Evolutionary conservation across 441 rosid species (phyloP), one percentile per base, ranked within the genome.

Genomic region (Lepidium campestre): DNA sequence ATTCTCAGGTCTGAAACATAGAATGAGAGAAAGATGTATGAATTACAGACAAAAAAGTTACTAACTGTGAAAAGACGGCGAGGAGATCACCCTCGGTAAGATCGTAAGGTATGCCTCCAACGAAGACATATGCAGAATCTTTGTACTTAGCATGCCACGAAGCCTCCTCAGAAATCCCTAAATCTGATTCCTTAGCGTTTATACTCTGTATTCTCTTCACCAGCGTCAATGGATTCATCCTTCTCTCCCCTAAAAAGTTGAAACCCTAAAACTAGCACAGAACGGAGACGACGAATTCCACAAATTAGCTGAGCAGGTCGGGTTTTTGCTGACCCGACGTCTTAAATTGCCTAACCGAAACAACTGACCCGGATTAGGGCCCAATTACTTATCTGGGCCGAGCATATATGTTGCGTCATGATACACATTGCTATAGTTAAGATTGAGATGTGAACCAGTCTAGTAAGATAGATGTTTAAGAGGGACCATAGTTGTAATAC

Each of bases 1-100:
- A 23, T 3, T 29, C 7, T 8, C 32, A 29, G 32, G 32, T 29
- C 2, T 29, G 32, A 29, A 29, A 29, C 8, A 1, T 6, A 29
- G 6, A 6, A 29, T 29, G 32, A 1, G 2, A 29, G 32, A 29
- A 29, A 6, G 7, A 29, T 6, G 32, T 29, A 29, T 29, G 7
- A 29, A 29, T 29, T 6, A 29, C 32, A 6, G 7, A 2, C 6
- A n/a, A n/a, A n/a, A 29, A 29, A 0, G 6, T 29, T 29, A 29
- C 79, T 78, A 76, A 93, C 96, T 91, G 97, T 12, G 97, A 77
- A 62, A 91, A 93, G 55, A 93, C 85, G 14, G 99, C 95, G 45
- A 93, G 96, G 71, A 93, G 89, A 74, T 93, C 99, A 41, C 97
- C 97, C 74, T 91, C 97, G 10, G 96, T 91, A 79, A 91, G 97